Conservation (phyloP, 2,329 filamentous ascomycete species). For the Claviceps quebecensis region DNA sequence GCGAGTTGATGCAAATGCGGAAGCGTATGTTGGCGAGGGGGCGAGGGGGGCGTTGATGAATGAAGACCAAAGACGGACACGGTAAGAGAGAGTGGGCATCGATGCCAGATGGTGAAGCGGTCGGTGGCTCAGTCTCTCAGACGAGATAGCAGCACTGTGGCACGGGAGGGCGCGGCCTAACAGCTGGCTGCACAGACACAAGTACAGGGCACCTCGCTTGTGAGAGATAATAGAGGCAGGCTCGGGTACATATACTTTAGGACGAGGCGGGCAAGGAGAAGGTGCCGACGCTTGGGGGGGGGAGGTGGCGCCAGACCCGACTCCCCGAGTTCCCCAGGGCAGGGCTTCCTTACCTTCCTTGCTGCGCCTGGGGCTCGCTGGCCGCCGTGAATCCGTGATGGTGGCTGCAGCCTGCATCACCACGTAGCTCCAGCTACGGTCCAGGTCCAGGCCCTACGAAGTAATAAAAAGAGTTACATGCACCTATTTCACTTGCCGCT, state of each 20-base stretch:
- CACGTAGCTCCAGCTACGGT: too few relatives aligned
- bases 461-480: too few relatives aligned
- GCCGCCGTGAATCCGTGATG: too few relatives aligned
- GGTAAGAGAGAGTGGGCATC: slow-evolving; percentile 1
- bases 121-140: not conserved
- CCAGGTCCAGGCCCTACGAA: too few relatives aligned
- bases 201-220: not conserved
- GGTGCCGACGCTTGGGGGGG: not conserved
- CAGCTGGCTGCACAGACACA: not conserved
- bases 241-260: too few relatives aligned
- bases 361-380: not conserved
- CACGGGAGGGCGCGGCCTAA: slow-evolving; percentile 1
- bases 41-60: slow-evolving; percentile 2
- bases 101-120: not conserved
- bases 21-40: not conserved
- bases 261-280: too few relatives aligned
- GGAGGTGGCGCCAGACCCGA: not conserved
- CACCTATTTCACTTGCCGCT: too few relatives aligned
- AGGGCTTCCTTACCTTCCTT: not conserved
- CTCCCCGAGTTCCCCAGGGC: not conserved
- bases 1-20: not conserved
- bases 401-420: too few relatives aligned
- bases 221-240: too few relatives aligned
- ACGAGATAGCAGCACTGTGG: not conserved
- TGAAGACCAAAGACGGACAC: slow-evolving; percentile 3